Evolutionary conservation across 2,329 filamentous ascomycete genomes (phyloP).

Genomic region (Scedosporium aurantiacum): DNA sequence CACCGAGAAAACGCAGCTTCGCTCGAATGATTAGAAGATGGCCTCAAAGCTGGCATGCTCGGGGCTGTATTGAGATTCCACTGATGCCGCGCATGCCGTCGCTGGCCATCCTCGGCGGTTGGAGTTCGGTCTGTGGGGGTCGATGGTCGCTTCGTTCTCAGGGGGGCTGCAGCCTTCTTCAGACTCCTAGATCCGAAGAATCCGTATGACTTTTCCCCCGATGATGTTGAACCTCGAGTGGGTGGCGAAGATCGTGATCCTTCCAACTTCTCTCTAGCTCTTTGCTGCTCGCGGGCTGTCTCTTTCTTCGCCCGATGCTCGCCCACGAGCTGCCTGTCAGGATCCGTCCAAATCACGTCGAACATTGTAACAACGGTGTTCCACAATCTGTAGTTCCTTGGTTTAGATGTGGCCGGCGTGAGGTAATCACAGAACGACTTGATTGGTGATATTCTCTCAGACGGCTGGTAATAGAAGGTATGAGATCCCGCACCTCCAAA

Average conservation of each 20-base stretch:
- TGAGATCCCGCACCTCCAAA: no score
- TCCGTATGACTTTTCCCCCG: constrained; percentile 26
- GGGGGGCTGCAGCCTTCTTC: constrained; percentile 19
- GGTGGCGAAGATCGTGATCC: constrained; percentile 26
- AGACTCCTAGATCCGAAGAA: constrained; percentile 31
- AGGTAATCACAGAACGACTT: no score
- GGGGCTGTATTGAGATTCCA: not conserved
- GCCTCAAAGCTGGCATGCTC: not conserved
- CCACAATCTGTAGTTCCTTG: not conserved
- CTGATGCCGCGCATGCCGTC: constrained; percentile 4
- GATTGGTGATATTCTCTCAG: no score
- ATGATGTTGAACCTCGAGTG: constrained; percentile 31
- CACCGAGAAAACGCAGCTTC: not conserved
- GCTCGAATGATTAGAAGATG: not conserved
- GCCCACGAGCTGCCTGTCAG: constrained; percentile 39
- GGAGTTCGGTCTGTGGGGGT: constrained; percentile 9
- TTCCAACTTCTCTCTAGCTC: constrained; percentile 17
- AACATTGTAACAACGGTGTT: constrained; percentile 33
- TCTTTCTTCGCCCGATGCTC: constrained; percentile 41
- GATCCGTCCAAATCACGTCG: constrained; percentile 48
- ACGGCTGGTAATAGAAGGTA: no score
- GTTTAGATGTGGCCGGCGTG: no score
- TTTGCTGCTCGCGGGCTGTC: constrained; percentile 21
- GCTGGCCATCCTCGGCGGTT: not conserved
- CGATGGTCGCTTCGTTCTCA: constrained; percentile 10